phyloP scores from a whole-genome alignment of 306 rosid species.

The Luffa aegyptiaca region DNA sequence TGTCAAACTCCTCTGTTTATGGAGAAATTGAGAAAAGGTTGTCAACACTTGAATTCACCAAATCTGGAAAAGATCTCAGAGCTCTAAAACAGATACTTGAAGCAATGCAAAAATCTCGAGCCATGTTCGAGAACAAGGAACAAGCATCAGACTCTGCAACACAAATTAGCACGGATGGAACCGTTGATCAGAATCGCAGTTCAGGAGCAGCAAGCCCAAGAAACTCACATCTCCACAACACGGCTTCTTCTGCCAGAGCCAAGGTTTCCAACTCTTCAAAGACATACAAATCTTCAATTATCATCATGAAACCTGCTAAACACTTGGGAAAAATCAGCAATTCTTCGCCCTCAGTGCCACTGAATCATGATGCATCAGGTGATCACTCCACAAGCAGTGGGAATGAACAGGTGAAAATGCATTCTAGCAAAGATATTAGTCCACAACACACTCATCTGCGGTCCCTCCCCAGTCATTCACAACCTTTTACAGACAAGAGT shows the following conservation, averaged over 20 bases:
- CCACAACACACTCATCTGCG: conserved; percentile 20
- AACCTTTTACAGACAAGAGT: conserved; percentile 24
- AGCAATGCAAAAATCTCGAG: conserved; percentile 69
- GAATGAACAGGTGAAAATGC: conserved; percentile 26
- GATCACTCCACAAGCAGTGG: conserved; percentile 27
- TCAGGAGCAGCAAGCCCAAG: conserved; percentile 39
- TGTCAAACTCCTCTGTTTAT: conserved; percentile 48
- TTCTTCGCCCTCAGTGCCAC: conserved; percentile 17
- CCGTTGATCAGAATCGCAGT: conserved; percentile 26
- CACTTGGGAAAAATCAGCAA: conserved; percentile 25
- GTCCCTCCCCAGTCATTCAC: conserved; percentile 22
- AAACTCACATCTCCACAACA: conserved; percentile 15
- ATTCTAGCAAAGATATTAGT: conserved; percentile 20
- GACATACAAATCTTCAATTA: conserved; percentile 33
- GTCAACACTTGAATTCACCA: conserved; percentile 74
- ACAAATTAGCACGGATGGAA: conserved; percentile 13
- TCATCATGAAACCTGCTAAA: conserved; percentile 53
- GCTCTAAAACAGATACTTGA: conserved; percentile 90
- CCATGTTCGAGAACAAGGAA: conserved; percentile 31
- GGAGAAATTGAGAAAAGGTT: conserved; percentile 84
- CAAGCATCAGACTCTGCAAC: conserved; percentile 37
- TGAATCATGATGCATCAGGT: conserved; percentile 21
- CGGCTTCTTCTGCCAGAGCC: conserved; percentile 15
- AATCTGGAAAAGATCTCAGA: conserved; percentile 89
- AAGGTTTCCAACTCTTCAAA: conserved; percentile 8